Percentiles rank a stretch among this genome's conserved stretches.
Evolutionary conservation across 2,329 filamentous ascomycete genomes (phyloP).

Genomic region (Colletotrichum sp.): DNA sequence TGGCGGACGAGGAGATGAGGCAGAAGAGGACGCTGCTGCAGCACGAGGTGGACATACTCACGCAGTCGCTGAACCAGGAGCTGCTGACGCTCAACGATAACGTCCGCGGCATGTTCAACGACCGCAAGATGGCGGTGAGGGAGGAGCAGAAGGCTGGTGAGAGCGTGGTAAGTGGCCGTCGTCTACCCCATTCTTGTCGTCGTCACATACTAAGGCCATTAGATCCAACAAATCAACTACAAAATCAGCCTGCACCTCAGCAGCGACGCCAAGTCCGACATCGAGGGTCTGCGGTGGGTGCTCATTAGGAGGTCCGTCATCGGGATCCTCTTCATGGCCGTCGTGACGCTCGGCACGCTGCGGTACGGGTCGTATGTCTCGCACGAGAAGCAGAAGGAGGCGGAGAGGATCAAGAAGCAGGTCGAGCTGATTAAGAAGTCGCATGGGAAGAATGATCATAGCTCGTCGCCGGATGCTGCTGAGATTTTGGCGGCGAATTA

Average conservation of each 20-base stretch:
- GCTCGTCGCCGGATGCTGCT: constrained; percentile 55
- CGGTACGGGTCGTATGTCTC: constrained; percentile 64
- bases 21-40: constrained; percentile 85
- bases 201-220: constrained; percentile 12
- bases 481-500: constrained; percentile 64
- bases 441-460: constrained; percentile 50
- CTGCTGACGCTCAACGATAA: constrained; percentile 83
- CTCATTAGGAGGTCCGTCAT: constrained; percentile 67
- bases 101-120: constrained; percentile 94
- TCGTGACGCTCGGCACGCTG: constrained; percentile 63
- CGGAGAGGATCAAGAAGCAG: constrained; percentile 45
- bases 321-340: constrained; percentile 70
- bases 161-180: constrained; percentile 64
- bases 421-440: constrained; percentile 48
- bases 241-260: constrained; percentile 92
- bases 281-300: constrained; percentile 91
- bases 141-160: constrained; percentile 88
- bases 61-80: constrained; percentile 85
- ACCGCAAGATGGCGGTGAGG: constrained; percentile 89
- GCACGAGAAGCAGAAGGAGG: constrained; percentile 54
- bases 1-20: constrained; percentile 80
- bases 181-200: background rate
- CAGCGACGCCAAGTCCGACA: constrained; percentile 89
- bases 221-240: constrained; percentile 95
- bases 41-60: constrained; percentile 93